phyloP scores from a whole-genome alignment of 192 early-diverging fungal species.

The Hyaloraphidium curvatum region DNA sequence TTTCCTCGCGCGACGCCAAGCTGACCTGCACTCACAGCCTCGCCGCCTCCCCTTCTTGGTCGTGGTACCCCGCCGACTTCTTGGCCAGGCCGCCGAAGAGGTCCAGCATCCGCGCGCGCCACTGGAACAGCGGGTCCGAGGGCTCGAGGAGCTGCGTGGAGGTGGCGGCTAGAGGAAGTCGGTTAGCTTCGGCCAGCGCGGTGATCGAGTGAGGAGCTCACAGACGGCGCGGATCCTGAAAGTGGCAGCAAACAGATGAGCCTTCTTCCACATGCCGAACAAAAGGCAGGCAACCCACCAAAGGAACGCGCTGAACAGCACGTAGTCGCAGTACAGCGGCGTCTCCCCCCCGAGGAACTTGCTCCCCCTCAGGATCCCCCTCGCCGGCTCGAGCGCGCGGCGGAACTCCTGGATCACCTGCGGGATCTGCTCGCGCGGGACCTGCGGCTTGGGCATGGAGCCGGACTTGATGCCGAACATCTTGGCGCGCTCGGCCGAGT shows the following conservation, averaged over 20 bases:
- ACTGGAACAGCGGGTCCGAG: background rate
- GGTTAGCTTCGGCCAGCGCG: background rate
- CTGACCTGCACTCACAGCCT: no score
- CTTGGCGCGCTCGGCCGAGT: constrained; percentile 1
- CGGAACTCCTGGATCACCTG: background rate
- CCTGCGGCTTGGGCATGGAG: background rate
- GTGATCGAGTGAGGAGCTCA: background rate
- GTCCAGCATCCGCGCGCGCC: constrained; percentile 2
- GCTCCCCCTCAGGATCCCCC: background rate
- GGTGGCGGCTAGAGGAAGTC: no score
- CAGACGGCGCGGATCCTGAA: constrained; percentile 4
- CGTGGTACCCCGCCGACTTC: constrained; percentile 1
- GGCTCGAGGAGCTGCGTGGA: no score
- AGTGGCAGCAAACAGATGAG: no score
- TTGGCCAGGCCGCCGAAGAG: background rate
- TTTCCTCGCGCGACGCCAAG: no score
- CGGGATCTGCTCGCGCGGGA: background rate
- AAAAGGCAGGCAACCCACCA: no score
- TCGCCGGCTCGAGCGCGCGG: background rate
- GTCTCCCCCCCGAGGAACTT: constrained; percentile 1
- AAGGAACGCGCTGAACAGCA: background rate
- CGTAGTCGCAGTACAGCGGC: background rate
- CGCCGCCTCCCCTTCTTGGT: no score
- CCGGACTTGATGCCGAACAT: background rate
- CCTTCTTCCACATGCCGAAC: no score